Base-by-base conservation (phyloP, 2,329 filamentous ascomycete species). In the Dendryphion nanum region DNA sequence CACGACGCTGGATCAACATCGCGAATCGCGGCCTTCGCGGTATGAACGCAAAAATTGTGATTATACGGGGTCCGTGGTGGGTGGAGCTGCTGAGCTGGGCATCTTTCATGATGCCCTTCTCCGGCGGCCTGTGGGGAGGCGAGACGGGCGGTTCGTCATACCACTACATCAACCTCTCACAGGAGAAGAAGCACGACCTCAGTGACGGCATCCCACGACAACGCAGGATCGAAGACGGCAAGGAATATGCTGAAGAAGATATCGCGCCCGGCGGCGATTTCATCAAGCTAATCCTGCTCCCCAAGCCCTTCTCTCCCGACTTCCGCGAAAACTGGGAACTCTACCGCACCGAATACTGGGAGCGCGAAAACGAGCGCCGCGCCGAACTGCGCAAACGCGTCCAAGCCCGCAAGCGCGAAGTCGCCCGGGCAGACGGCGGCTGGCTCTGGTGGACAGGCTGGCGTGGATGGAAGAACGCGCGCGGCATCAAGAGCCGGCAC, bases 261-360 rank as follows among this genome's bases (percentile, higher is more conserved):
- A 76, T 98, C 30, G 85, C 89, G 1, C 82, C 87, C 0, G 91
- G 90, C 0, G 93, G 93, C 2, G 89, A 97, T 67, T 86, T 91
- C 59, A 84, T 98, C 53, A 93, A 95, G 65, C 77, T 98, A 1
- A 73, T 97, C 14, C 75, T 98, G 6, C 78, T 96, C 8, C 89
- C 93, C 1, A 98, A 98, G 62, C 89, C 90, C 0, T 98, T 98
- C 59, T 94, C 88, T 5, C 85, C 93, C 0, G 89, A 88, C 32
- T 98, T 98, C 59, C 79, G 93, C 15, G 90, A 97, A 64, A 95
- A 95, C 49, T 98, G 93, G 93, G 93, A 98, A 59, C 76, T 91
- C 13, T 98, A 94, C 67, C 79, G 93, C 37, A 83, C 85, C 21
- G 90, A 96, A 44, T 98, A 96, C 68, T 98, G 93, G 93, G 91